A percentile compares a stretch with the other conserved stretches of the same genome.
Conservation (phyloP, 345 rosid species). For the Microcos paniculata region DNA sequence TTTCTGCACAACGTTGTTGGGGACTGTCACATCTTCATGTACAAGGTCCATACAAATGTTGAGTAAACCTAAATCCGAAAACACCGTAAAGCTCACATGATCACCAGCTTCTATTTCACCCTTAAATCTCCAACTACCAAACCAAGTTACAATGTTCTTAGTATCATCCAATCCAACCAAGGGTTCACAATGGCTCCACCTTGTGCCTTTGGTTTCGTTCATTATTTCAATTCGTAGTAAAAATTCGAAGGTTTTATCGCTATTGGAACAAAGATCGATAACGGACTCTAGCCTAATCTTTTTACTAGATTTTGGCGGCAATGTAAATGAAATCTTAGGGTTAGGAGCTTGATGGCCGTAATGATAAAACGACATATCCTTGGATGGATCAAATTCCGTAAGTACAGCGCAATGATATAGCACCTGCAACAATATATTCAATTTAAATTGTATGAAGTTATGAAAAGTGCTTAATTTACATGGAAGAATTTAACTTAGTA, state of each 20-base stretch:
- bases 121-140: not conserved
- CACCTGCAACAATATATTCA: too few relatives aligned
- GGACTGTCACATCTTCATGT: not conserved
- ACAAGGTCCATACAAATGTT: not conserved
- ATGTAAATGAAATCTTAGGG: not conserved
- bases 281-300: too few relatives aligned
- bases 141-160: constrained; percentile 18
- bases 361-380: not conserved
- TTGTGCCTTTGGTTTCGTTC: not conserved
- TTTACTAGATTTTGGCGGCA: not conserved
- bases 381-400: not conserved
- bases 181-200: not conserved
- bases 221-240: too few relatives aligned
- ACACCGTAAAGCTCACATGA: constrained; percentile 12
- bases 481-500: too few relatives aligned
- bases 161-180: not conserved
- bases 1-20: too few relatives aligned
- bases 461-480: too few relatives aligned
- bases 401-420: too few relatives aligned
- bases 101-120: constrained; percentile 14
- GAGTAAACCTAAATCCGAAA: not conserved
- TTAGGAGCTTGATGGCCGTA: too few relatives aligned
- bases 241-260: too few relatives aligned
- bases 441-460: too few relatives aligned
- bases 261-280: too few relatives aligned